Evolutionary conservation across 2,329 filamentous ascomycete genomes (phyloP).

Genomic region (Sclerotinia nivalis): DNA sequence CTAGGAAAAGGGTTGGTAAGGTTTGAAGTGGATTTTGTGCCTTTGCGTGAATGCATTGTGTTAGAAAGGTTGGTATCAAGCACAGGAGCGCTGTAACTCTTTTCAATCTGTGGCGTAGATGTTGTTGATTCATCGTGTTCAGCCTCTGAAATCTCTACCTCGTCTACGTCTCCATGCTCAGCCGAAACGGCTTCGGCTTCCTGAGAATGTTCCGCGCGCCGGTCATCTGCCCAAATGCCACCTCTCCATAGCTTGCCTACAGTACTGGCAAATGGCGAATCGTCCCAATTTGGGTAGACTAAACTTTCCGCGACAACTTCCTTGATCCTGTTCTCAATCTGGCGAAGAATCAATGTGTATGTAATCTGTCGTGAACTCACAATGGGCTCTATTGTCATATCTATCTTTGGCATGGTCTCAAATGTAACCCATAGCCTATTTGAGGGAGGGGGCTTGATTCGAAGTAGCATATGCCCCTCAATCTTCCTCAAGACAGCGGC

Average conservation of each 20-base stretch:
- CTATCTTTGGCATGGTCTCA: slow-evolving; percentile 89
- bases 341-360: slow-evolving; percentile 84
- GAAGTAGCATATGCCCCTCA: slow-evolving; percentile 80
- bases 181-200: slow-evolving; percentile 46
- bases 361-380: slow-evolving; percentile 95
- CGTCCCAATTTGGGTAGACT: slow-evolving; percentile 94
- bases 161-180: slow-evolving; percentile 51
- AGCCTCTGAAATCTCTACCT: slow-evolving; percentile 39
- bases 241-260: slow-evolving; percentile 76
- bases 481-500: slow-evolving; percentile 82
- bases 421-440: slow-evolving; percentile 97
- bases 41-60: slow-evolving; percentile 54
- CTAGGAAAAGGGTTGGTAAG: slow-evolving; percentile 39
- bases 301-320: slow-evolving; percentile 91
- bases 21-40: slow-evolving; percentile 38
- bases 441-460: slow-evolving; percentile 91
- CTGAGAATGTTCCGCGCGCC: slow-evolving; percentile 46
- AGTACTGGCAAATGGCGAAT: slow-evolving; percentile 86
- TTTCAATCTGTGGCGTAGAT: slow-evolving; percentile 51
- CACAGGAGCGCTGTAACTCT: slow-evolving; percentile 54
- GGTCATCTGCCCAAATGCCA: slow-evolving; percentile 71
- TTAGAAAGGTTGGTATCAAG: slow-evolving; percentile 46
- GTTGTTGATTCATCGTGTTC: slow-evolving; percentile 44
- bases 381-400: slow-evolving; percentile 91
- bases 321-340: slow-evolving; percentile 93